Conservation (phyloP, 371 early-diverging fungal genomes). For the Paraphysoderma sedebokerense region DNA sequence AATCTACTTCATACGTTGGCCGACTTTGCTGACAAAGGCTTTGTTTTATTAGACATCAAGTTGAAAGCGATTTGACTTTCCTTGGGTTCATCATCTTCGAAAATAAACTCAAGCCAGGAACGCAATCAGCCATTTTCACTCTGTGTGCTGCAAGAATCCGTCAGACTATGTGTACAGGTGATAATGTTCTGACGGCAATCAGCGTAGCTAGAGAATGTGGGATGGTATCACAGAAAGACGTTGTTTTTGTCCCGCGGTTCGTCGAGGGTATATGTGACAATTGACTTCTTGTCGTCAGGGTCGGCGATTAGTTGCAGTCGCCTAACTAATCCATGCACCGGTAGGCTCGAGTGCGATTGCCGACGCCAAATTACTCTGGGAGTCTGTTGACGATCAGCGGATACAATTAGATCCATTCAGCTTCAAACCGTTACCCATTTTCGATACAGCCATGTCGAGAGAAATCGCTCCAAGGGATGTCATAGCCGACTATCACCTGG, state of each 20-base stretch:
- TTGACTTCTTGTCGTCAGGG: neutral
- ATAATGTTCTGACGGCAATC: slow-evolving; percentile 94
- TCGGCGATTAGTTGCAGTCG: too few species aligned
- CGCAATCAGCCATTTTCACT: slow-evolving; percentile 60
- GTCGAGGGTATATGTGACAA: too few species aligned
- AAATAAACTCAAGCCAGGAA: slow-evolving; percentile 90
- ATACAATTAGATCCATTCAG: neutral
- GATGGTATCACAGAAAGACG: slow-evolving; percentile 37
- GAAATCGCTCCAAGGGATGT: slow-evolving; percentile 6
- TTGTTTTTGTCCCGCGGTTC: slow-evolving; percentile 21
- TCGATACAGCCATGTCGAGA: neutral
- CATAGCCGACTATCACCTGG: slow-evolving; percentile 42
- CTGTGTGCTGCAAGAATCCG: slow-evolving; percentile 79
- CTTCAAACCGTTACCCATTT: neutral
- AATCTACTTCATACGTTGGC: slow-evolving; percentile 3
- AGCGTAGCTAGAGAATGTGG: slow-evolving; percentile 88
- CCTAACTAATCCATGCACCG: too few species aligned
- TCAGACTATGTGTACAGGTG: slow-evolving; percentile 98
- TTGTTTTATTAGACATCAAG: slow-evolving; percentile 40
- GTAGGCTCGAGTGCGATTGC: neutral
- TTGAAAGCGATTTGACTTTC: slow-evolving; percentile 75
- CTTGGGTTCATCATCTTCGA: slow-evolving; percentile 97
- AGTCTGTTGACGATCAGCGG: neutral
- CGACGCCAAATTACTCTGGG: neutral
- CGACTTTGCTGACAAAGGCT: neutral